A percentile compares a stretch with the other conserved stretches of the same genome.
phyloP scores from a whole-genome alignment of 768 basidiomycete genomes.

The Pulveroboletus sp. region DNA sequence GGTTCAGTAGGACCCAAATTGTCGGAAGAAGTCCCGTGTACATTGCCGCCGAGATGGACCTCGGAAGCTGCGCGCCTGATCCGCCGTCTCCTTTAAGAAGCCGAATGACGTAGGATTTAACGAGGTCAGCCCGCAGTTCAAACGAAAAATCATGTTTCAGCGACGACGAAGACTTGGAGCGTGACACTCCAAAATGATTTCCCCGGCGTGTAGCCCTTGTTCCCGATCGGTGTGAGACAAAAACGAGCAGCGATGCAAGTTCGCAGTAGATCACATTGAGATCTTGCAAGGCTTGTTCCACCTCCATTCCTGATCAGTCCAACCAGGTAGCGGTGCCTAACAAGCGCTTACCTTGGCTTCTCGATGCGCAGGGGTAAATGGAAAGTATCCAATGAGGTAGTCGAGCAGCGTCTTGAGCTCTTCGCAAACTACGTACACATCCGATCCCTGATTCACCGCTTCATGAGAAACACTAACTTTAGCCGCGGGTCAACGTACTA shows the following conservation, averaged over 20 bases:
- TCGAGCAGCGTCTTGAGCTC: slow-evolving; percentile 60
- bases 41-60: slow-evolving; percentile 50
- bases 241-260: slow-evolving; percentile 60
- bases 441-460: slow-evolving; percentile 20
- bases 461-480: slow-evolving; percentile 2
- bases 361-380: slow-evolving; percentile 55
- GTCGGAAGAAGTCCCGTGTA: slow-evolving; percentile 74
- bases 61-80: slow-evolving; percentile 42
- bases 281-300: slow-evolving; percentile 64
- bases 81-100: slow-evolving; percentile 53
- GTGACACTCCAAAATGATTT: slow-evolving; percentile 8
- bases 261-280: slow-evolving; percentile 80
- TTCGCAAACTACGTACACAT: slow-evolving; percentile 32
- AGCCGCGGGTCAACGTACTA: slow-evolving; percentile 21
- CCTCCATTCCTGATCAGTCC: slow-evolving; percentile 35
- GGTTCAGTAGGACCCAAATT: slow-evolving; percentile 71
- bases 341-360: slow-evolving; percentile 51
- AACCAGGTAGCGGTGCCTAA: background rate
- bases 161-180: slow-evolving; percentile 17
- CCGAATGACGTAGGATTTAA: slow-evolving; percentile 59
- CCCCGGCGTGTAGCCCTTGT: slow-evolving; percentile 4
- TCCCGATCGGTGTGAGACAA: slow-evolving; percentile 29
- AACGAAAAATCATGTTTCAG: slow-evolving; percentile 19
- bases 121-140: slow-evolving; percentile 44
- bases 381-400: slow-evolving; percentile 84